Base-by-base conservation (phyloP, 140 eudicot species). In the Cichorium intybus region DNA sequence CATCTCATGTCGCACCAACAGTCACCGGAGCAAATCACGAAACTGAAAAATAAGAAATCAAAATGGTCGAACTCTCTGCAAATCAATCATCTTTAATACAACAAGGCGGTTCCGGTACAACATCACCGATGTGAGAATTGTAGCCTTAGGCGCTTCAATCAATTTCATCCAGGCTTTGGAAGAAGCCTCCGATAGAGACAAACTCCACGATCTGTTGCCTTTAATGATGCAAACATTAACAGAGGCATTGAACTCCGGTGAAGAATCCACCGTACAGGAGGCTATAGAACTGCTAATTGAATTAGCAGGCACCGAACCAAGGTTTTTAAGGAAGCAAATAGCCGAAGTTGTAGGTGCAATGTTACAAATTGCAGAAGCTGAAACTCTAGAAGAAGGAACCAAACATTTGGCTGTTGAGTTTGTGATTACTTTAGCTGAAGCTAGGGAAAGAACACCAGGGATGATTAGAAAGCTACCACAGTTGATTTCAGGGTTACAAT, bases 401-500 rank as follows among this genome's bases (percentile, higher is more conserved):
- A 81, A 78, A 63, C 91, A 84, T 75, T 61, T 84, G 24, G 91
- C 91, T 0, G 62, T 84, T 27, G 91, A 84, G 66, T 84, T 84
- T 59, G 91, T 84, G 60, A 70, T 84, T 18, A 84, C 91, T 0
- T 71, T 84, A 69, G 85, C 87, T 0, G 91, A 84, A 68, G 91
- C 91, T 0, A 81, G 87, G 50, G 91, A 84, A 66, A 70, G 82
- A 54, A 84, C 91, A 8, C 91, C 91, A 0, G 91, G 91, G 53
- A 84, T 84, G 91, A 84, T 84, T 74, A 71, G 91, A 76, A 84
- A 84, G 60, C 51, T 84, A 69, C 91, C 91, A 0, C 91, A 84
- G 60, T 84, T 84, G 69, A 50, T 84, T 15, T n/a, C n/a, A n/a
- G n/a, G n/a, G n/a, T n/a, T n/a, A n/a, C n/a, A n/a, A n/a, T n/a